These are phyloP conservation scores for Botryosphaeria dothidea DNA, from an alignment of 2,329 filamentous ascomycete species.

Conservation along the genomic window DNA sequence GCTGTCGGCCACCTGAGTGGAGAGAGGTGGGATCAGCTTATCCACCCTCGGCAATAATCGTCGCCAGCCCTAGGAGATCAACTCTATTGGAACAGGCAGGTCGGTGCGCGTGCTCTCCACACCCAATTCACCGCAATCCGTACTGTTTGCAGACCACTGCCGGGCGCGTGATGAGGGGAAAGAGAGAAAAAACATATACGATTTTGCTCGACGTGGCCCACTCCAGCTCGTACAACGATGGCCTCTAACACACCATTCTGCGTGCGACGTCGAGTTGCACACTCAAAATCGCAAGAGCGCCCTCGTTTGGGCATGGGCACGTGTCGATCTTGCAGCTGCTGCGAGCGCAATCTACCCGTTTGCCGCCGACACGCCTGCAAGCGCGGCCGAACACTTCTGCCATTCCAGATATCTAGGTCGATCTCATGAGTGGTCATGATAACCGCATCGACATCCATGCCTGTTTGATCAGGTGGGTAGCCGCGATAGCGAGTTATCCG, in stretches of 20 bases:
- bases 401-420: neutral
- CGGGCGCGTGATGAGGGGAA: neutral
- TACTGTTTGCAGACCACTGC: neutral
- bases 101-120: slow-evolving; percentile 13
- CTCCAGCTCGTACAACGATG: neutral
- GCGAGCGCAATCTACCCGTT: neutral
- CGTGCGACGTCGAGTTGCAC: neutral
- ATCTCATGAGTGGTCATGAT: no score
- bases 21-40: slow-evolving; percentile 13
- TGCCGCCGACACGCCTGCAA: neutral
- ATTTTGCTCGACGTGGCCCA: neutral
- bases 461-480: neutral
- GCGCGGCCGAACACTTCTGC: neutral
- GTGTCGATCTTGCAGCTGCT: neutral
- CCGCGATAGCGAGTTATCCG: neutral
- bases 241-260: neutral
- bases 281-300: neutral
- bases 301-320: neutral
- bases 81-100: slow-evolving; percentile 7
- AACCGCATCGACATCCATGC: neutral
- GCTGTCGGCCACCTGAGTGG: slow-evolving; percentile 7
- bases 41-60: slow-evolving; percentile 10
- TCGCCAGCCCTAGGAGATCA: slow-evolving; percentile 14
- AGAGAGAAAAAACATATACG: neutral
- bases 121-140: slow-evolving; percentile 1